A percentile compares a stretch with the other conserved stretches of the same genome.
Conservation (phyloP, 176 grass and related monocot genomes). For the Themeda triandra region DNA sequence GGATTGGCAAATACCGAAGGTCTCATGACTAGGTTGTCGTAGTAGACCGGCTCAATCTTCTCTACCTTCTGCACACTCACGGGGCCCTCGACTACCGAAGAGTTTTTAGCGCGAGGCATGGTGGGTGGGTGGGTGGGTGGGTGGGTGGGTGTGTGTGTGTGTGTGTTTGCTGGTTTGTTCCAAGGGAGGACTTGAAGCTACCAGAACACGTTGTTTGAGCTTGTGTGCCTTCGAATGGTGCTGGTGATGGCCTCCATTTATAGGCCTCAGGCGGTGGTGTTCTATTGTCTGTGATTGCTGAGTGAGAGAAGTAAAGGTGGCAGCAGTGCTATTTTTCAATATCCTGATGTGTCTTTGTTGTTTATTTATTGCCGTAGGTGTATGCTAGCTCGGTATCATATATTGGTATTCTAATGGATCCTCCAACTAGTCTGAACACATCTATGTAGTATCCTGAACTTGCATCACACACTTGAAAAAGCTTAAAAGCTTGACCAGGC, state of each 20-base stretch:
- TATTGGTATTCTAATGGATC: background rate
- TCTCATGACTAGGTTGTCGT: slow-evolving; percentile 8
- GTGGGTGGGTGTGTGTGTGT: no score
- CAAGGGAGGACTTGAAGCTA: background rate
- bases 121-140: no score
- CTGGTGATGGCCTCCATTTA: slow-evolving; percentile 30
- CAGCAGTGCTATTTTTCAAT: background rate
- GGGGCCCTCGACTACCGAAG: background rate
- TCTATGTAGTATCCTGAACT: background rate
- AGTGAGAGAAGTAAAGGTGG: background rate
- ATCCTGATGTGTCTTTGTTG: background rate
- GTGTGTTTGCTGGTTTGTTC: background rate
- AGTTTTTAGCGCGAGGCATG: slow-evolving; percentile 15
- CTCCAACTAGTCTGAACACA: background rate
- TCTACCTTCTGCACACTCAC: slow-evolving; percentile 33
- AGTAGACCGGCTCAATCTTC: slow-evolving; percentile 17
- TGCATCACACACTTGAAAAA: background rate
- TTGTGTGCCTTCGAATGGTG: background rate
- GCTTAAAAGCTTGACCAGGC: background rate
- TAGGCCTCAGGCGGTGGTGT: background rate
- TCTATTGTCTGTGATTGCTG: background rate
- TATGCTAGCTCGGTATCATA: background rate
- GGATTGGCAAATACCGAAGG: background rate
- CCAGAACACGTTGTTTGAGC: background rate
- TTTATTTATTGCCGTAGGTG: background rate